Conservation (phyloP, 306 rosid genomes). For the Vigna hirtella region DNA sequence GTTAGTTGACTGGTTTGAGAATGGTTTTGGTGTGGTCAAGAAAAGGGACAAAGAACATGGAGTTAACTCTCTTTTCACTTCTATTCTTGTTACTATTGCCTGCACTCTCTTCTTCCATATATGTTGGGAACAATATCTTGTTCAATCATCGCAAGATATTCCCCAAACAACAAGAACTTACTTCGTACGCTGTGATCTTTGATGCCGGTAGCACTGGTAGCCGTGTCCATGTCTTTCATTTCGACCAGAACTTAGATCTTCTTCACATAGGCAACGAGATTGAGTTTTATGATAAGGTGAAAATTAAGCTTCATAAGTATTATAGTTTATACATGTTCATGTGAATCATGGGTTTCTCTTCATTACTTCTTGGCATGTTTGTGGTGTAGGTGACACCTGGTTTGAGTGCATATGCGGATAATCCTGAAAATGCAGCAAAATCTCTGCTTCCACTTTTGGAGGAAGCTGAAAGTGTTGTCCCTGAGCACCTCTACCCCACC, state of each 20-base stretch:
- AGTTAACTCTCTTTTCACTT: conserved; percentile 44
- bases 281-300: conserved; percentile 47
- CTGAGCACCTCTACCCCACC: conserved; percentile 47
- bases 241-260: conserved; percentile 67
- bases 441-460: conserved; percentile 65
- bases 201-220: conserved; percentile 93
- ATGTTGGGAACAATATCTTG: conserved; percentile 34
- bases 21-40: no score
- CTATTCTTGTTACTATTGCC: conserved; percentile 56
- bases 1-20: no score
- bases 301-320: no score
- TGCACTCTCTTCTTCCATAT: conserved; percentile 27
- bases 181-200: conserved; percentile 69
- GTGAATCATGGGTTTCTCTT: no score
- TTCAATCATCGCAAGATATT: conserved; percentile 56
- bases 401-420: conserved; percentile 61
- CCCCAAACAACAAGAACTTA: conserved; percentile 22
- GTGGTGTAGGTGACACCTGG: conserved; percentile 56
- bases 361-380: not conserved
- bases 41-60: not conserved
- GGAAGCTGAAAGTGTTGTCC: conserved; percentile 64
- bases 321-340: no score
- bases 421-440: conserved; percentile 65
- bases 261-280: conserved; percentile 65
- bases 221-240: conserved; percentile 80